Evolutionary conservation across 306 rosid species (phyloP).

Genomic region (Ochetophila trinervis): DNA sequence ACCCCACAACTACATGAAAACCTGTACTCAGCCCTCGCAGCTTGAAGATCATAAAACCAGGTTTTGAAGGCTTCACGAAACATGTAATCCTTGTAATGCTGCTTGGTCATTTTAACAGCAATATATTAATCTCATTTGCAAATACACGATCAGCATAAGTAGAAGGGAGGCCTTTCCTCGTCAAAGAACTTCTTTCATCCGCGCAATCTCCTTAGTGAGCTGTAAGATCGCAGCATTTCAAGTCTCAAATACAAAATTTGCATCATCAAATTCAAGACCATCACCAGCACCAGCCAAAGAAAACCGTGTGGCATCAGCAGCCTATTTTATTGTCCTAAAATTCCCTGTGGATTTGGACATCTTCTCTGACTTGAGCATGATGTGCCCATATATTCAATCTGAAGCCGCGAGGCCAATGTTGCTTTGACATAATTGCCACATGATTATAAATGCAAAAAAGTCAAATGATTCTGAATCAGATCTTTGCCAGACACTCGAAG

Average conservation of each 20-base stretch:
- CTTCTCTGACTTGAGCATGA: conserved; percentile 84
- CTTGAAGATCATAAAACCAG: conserved; percentile 86
- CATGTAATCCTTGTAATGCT: conserved; percentile 66
- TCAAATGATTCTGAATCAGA: conserved; percentile 88
- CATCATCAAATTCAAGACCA: conserved; percentile 93
- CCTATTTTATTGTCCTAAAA: conserved; percentile 81
- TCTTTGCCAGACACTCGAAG: conserved; percentile 95
- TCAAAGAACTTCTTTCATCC: conserved; percentile 76
- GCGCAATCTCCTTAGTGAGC: conserved; percentile 79
- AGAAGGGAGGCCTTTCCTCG: conserved; percentile 73
- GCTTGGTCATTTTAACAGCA: conserved; percentile 73
- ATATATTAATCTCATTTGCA: conserved; percentile 80
- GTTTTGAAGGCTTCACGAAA: conserved; percentile 85
- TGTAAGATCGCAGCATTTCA: conserved; percentile 83
- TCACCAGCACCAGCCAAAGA: conserved; percentile 97
- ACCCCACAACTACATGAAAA: conserved; percentile 74
- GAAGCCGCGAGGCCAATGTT: conserved; percentile 85
- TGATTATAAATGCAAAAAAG: conserved; percentile 84
- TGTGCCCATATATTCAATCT: conserved; percentile 93
- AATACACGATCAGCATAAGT: conserved; percentile 78
- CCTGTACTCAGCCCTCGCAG: conserved; percentile 90
- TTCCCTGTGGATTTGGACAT: conserved; percentile 97
- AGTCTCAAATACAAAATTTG: conserved; percentile 86
- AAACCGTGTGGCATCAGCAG: conserved; percentile 90
- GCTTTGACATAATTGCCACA: conserved; percentile 64